These are phyloP conservation scores for Pichia sp. DNA, from an alignment of 1,139 yeast genomes.

Conservation along the genomic window DNA sequence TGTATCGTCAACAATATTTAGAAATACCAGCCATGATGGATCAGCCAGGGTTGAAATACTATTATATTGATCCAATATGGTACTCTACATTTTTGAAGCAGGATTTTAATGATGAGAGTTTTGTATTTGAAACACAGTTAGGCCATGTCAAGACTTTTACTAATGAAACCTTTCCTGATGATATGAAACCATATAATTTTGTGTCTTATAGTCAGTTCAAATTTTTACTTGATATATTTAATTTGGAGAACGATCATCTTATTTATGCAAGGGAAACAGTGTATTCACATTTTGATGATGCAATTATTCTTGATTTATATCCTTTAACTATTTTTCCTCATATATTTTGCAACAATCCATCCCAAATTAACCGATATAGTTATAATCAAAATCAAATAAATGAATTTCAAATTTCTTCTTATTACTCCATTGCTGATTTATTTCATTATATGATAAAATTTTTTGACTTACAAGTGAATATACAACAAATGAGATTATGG, in stretches of 20 bases:
- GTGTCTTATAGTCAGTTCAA: conserved; percentile 28
- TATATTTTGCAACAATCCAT: conserved; percentile 32
- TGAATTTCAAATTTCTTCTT: conserved; percentile 17
- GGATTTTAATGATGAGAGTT: conserved; percentile 1
- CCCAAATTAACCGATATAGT: conserved; percentile 24
- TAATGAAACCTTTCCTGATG: background rate
- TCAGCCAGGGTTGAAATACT: conserved; percentile 2
- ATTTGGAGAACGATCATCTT: conserved; percentile 34
- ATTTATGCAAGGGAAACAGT: conserved; percentile 43
- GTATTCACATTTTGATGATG: conserved; percentile 22
- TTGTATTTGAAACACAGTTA: background rate
- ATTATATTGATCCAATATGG: conserved; percentile 12
- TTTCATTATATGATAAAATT: conserved; percentile 22
- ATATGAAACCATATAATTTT: background rate
- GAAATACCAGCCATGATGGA: background rate
- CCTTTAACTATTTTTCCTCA: conserved; percentile 51
- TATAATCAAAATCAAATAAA: background rate
- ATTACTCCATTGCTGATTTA: conserved; percentile 17
- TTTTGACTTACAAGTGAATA: conserved; percentile 22
- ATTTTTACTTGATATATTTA: conserved; percentile 49
- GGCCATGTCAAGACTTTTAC: conserved; percentile 8
- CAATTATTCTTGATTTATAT: conserved; percentile 43
- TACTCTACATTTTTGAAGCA: conserved; percentile 1
- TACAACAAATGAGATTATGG: conserved; percentile 24
- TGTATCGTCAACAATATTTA: conserved; percentile 4